Conservation (phyloP, 106 monocot species). For the Dactylorhiza incarnata region DNA sequence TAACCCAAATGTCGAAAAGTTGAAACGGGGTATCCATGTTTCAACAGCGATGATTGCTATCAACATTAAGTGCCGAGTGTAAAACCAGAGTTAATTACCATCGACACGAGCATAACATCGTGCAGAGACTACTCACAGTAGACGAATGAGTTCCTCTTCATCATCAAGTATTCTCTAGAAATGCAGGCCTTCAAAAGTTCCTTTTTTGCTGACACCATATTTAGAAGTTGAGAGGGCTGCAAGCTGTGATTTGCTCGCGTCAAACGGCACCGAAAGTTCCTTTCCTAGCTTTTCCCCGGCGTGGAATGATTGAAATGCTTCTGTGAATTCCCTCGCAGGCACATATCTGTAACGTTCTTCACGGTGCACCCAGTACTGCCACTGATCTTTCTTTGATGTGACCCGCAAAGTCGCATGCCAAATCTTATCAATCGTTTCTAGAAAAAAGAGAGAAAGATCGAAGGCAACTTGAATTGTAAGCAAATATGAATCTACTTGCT, state of each 20-base stretch:
- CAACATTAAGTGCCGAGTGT: too few species aligned
- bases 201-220: slow-evolving; percentile 18
- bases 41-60: too few species aligned
- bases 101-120: too few species aligned
- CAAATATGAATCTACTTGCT: slow-evolving; percentile 19
- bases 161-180: slow-evolving; percentile 9
- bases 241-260: slow-evolving; percentile 25
- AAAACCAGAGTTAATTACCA: too few species aligned
- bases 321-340: slow-evolving; percentile 24
- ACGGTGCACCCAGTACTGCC: slow-evolving; percentile 25
- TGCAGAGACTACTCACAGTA: too few species aligned
- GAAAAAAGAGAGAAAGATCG: background rate
- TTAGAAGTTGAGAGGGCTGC: slow-evolving; percentile 30
- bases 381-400: slow-evolving; percentile 41
- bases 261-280: slow-evolving; percentile 23
- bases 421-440: background rate
- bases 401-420: slow-evolving; percentile 11
- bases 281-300: slow-evolving; percentile 13
- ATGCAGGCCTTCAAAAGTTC: slow-evolving; percentile 27
- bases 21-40: too few species aligned
- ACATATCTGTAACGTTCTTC: slow-evolving; percentile 24
- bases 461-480: background rate
- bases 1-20: too few species aligned
- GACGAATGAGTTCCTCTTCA: too few species aligned
- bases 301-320: slow-evolving; percentile 33